Evolutionary conservation across 2,329 filamentous ascomycete genomes (phyloP).

Genomic region (Ceratocystis diversiconidia): DNA sequence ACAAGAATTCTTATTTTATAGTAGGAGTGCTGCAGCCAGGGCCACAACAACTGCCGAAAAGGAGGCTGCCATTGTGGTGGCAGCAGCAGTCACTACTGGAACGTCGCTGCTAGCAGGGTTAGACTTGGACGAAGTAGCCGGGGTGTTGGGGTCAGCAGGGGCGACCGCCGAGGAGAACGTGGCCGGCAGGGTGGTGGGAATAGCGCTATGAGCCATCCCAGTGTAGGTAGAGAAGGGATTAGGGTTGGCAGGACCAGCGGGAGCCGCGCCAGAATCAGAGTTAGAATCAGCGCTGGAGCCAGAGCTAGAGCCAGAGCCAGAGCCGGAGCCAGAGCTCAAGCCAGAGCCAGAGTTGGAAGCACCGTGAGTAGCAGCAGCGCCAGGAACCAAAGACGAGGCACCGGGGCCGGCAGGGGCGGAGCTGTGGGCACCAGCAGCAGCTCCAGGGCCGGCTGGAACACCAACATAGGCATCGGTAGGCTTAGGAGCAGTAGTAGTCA

Average conservation of each 20-base stretch:
- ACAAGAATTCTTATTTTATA: background rate
- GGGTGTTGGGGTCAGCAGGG: background rate
- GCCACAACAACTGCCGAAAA: constrained; percentile 5
- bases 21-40: background rate
- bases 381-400: background rate
- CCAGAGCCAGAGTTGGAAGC: background rate
- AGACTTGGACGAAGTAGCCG: background rate
- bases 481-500: background rate
- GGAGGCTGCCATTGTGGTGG: background rate
- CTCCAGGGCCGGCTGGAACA: background rate
- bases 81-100: constrained; percentile 2
- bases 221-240: background rate
- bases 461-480: background rate
- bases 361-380: background rate
- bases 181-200: background rate
- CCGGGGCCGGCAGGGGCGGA: background rate
- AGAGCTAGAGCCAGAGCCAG: background rate
- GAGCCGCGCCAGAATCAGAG: background rate
- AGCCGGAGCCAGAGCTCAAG: background rate
- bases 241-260: background rate
- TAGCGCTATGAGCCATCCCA: background rate
- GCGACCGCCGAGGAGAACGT: background rate
- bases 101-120: background rate
- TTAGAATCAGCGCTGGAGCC: background rate
- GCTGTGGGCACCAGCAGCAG: background rate